Evolutionary conservation across 495 filamentous ascomycete species (phyloP).

Genomic region (Penicillium manginii): DNA sequence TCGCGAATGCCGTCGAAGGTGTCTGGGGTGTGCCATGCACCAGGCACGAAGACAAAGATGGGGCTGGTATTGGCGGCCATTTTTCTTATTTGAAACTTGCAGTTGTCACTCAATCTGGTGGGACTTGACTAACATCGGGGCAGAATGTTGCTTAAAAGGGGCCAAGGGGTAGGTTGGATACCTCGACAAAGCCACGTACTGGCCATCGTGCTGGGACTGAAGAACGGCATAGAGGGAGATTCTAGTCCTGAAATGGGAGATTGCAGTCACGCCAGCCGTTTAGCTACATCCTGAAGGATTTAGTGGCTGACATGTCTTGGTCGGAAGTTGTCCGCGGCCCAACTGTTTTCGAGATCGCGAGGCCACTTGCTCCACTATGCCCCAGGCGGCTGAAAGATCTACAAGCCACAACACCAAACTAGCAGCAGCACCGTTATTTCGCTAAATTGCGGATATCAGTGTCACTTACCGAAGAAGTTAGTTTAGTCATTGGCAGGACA

Average conservation of each 20-base stretch:
- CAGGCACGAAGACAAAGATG: conserved; percentile 24
- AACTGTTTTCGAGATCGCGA: neutral
- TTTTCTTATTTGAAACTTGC: neutral
- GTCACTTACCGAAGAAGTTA: neutral
- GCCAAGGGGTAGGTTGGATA: neutral
- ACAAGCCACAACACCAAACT: neutral
- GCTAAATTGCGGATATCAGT: neutral
- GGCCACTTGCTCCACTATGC: neutral
- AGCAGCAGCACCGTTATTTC: neutral
- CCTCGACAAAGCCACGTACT: neutral
- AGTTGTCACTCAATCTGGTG: neutral
- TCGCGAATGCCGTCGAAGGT: conserved; percentile 17
- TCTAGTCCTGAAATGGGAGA: neutral
- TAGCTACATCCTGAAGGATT: neutral
- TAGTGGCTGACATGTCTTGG: neutral
- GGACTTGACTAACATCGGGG: neutral
- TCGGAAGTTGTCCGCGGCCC: neutral
- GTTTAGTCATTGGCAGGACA: neutral
- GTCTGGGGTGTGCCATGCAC: conserved; percentile 24
- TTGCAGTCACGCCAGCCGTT: neutral
- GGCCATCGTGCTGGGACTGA: neutral
- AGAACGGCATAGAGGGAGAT: neutral
- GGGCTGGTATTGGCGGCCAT: conserved; percentile 4
- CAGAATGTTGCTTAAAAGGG: neutral
- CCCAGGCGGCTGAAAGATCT: neutral